Conservation (phyloP, 176 grass and related monocot species). For the Dendrocalamus sinicus region DNA sequence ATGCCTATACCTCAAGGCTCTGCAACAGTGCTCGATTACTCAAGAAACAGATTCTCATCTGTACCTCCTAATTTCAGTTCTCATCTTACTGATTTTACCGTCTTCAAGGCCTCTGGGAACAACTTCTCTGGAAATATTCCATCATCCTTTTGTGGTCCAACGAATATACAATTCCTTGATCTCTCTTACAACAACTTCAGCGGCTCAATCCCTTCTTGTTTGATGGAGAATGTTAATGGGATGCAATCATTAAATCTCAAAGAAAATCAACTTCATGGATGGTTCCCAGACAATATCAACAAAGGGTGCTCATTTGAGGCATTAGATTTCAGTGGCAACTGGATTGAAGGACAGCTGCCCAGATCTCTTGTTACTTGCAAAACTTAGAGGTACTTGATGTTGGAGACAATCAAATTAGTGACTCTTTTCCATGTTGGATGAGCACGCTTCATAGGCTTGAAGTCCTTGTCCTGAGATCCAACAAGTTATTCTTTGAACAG, state of each 20-base stretch:
- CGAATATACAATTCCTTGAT: neutral
- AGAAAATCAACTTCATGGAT: neutral
- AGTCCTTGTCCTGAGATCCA: too few species aligned
- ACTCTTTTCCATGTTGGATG: neutral
- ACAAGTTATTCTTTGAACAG: too few species aligned
- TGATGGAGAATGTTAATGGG: neutral
- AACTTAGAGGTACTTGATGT: neutral
- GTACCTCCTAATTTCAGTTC: neutral
- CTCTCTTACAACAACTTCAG: neutral
- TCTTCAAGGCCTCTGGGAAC: neutral
- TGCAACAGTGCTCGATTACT: neutral
- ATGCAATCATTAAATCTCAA: neutral
- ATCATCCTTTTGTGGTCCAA: neutral
- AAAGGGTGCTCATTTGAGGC: neutral
- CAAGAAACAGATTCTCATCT: neutral
- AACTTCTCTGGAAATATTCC: neutral
- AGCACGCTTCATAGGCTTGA: too few species aligned
- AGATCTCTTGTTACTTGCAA: neutral
- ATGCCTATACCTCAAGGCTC: neutral
- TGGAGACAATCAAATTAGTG: neutral
- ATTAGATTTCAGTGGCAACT: neutral
- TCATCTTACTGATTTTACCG: too few species aligned
- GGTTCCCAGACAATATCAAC: neutral
- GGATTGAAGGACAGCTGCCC: neutral
- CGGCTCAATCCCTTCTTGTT: neutral